Percentiles rank a stretch among this genome's conserved stretches.
Conservation (phyloP, 2,329 filamentous ascomycete species). For the Xylariaceae sp. region DNA sequence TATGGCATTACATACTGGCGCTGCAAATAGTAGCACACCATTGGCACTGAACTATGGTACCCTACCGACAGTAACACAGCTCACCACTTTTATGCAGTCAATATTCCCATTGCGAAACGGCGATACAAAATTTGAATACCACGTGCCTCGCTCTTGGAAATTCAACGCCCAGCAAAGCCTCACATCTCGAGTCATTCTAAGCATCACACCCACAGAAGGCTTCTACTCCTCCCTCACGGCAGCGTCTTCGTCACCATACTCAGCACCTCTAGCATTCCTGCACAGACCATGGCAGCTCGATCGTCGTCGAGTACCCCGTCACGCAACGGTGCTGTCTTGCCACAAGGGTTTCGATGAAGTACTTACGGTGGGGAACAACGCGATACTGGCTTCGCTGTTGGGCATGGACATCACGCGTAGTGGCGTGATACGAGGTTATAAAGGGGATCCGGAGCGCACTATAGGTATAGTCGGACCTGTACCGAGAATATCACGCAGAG, state of each 20-base stretch:
- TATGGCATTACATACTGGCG: too few relatives aligned
- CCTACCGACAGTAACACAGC: neutral
- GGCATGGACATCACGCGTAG: constrained; percentile 3
- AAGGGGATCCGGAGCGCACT: constrained; percentile 12
- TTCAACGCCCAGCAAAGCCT: neutral
- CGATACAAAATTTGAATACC: neutral
- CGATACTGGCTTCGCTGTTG: constrained; percentile 7
- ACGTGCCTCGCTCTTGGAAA: neutral
- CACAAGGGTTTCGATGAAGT: constrained; percentile 20
- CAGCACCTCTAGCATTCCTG: constrained; percentile 10
- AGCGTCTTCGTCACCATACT: neutral
- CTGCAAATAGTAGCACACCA: too few relatives aligned
- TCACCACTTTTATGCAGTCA: neutral
- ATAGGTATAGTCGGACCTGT: constrained; percentile 15
- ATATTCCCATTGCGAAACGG: neutral
- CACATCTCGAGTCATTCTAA: constrained; percentile 9
- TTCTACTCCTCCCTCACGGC: constrained; percentile 12
- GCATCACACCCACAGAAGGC: constrained; percentile 16
- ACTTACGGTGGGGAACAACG: constrained; percentile 17
- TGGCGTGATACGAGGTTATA: constrained; percentile 14
- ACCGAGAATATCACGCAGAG: neutral
- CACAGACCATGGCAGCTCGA: constrained; percentile 17
- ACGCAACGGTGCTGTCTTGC: constrained; percentile 10
- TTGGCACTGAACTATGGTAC: too few relatives aligned
- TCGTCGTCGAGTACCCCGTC: constrained; percentile 9